Conservation (phyloP, 495 filamentous ascomycete species). For the Penicillium riverlandense region DNA sequence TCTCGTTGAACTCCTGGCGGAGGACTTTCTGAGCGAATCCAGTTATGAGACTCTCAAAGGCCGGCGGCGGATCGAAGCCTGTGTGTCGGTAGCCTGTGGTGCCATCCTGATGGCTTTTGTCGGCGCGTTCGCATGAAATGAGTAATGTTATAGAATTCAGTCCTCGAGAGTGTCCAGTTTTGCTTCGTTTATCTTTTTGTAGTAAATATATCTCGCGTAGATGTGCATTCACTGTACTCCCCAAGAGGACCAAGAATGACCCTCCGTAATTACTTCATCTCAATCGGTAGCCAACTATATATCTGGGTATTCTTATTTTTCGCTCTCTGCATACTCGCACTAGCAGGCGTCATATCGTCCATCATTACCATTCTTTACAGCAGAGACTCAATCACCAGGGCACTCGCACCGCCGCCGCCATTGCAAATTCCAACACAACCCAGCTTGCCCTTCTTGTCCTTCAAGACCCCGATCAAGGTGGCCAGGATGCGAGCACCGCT, state of each 20-base stretch:
- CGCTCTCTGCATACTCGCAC: no score
- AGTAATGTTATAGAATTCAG: background rate
- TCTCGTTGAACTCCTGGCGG: conserved; percentile 82
- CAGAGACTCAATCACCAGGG: conserved; percentile 73
- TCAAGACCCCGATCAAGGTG: conserved; percentile 84
- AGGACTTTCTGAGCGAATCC: conserved; percentile 86
- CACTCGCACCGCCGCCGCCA: conserved; percentile 89
- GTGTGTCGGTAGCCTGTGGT: conserved; percentile 66
- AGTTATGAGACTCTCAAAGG: conserved; percentile 73
- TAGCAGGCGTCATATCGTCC: conserved; percentile 8
- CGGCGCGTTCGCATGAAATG: conserved; percentile 71
- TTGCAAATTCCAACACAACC: conserved; percentile 96
- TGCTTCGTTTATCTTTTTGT: no score
- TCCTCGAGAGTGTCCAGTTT: no score
- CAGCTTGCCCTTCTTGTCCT: conserved; percentile 85
- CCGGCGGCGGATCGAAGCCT: conserved; percentile 64
- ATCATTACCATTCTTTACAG: conserved; percentile 15
- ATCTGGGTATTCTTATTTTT: no score
- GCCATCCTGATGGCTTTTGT: conserved; percentile 80
- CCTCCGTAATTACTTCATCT: no score
- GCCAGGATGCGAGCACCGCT: conserved; percentile 89
- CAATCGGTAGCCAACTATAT: no score
- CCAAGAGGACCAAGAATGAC: no score
- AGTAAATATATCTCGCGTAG: no score
- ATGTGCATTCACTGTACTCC: no score